Evolutionary conservation across 805 yeast genomes (phyloP), one percentile per base, ranked within the genome.

Genomic region (Lipomyces chichibuensis): DNA sequence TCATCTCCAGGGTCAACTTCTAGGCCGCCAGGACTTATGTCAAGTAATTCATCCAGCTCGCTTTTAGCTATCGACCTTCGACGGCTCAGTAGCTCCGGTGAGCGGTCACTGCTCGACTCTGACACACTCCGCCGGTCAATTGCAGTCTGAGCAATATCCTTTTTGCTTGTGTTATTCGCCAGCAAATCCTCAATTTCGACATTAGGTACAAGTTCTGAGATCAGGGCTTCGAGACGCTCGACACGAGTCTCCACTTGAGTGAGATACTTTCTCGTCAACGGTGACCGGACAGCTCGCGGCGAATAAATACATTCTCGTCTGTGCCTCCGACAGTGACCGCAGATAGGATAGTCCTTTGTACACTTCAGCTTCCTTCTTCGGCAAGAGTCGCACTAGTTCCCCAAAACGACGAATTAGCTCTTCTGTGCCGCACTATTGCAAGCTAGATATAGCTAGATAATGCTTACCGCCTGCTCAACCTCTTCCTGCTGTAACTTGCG

Each of bases 321-420:
- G 74, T 90, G 91, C 63, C 84, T 85, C 7, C 82, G 76, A 79
- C 97, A 91, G 74, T 90, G 90, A 57, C 87, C 80, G 74, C 97
- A 91, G 69, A 84, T 84, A 1, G 97, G 97, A 33, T 78, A 82
- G 67, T 88, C 91, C 74, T 90, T 91, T 37, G 96, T 87, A 75
- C 97, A 91, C 55, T 87, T 88, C 67, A 91, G 82, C 77, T 91
- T 91, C 64, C 95, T 82, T 71, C 87, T 85, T 49, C 97, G 84
- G 75, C 97, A 91, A 2, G 93, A 87, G 77, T 91, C 97, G 77
- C 97, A 91, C 83, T 75, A 59, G 27, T 17, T 17, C 23, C n/a
- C 9, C 5, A 29, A 13, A 25, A 61, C n/a, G 14, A 3, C 8
- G 54, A 13, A 25, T 27, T 37, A 20, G 49, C 35, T 4, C 25